Base-by-base conservation (phyloP, 2,329 filamentous ascomycete genomes). In the Pestalotiopsis sp. region DNA sequence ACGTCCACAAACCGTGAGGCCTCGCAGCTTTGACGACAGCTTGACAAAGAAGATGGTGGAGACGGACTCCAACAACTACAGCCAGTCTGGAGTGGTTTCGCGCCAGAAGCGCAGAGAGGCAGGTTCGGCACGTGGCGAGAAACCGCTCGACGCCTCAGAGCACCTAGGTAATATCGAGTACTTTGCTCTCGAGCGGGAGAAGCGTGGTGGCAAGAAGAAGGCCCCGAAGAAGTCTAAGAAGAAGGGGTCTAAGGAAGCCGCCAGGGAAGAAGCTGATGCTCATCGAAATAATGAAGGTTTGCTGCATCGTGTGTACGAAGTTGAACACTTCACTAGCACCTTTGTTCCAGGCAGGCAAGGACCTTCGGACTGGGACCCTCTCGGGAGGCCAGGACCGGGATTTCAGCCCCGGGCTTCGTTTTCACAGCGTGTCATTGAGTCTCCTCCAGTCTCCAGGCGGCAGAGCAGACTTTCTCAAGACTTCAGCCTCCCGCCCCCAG, bases 11-110 rank as follows among this genome's bases (percentile, higher is more conserved):
- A 23, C 64, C 11, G 41, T 45, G 31, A 39, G 65, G 23, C 65
- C 65, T 12, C 65, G 63, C 36, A 66, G 71, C 12, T 12, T 62
- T 4, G 70, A 72, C 25, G 25, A 49, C 23, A 55, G 41, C 27
- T 27, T 65, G 25, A 65, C 63, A 23, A 55, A 65, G 45, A 38
- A n/a, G 6, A 25, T 64, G 62, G 41, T 64, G 39, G 41, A 49
- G n/a, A 45, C 38, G 7, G 62, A 45, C 41, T 41, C 13, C n/a
- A 64, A 38, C 13, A 36, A 65, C 25, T 55, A 55, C 49, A 13
- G 6, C 14, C 14, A 23, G 36, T 27, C 45, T 20, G 49, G 41
- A 9, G 14, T 14, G 3, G n/a, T 14, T 17, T 25, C 62, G 39
- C 41, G 38, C 20, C 38, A 25, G 20, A 27, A 25, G 11, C 38